Base-by-base conservation (phyloP, 148 eudicot genomes). In the Selenicereus undatus region DNA sequence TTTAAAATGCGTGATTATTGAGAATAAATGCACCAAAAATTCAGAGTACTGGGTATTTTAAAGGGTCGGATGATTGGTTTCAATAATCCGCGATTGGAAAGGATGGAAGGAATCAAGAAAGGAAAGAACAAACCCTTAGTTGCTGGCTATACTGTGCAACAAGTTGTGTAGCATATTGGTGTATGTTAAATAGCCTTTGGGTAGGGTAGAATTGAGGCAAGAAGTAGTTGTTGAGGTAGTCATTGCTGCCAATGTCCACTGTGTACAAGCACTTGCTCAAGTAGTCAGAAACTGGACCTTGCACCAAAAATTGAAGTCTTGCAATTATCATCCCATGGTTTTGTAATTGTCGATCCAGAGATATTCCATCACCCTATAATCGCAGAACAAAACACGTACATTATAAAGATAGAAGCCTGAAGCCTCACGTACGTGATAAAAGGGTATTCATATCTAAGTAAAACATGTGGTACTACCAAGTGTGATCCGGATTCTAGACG, bases 161-260 rank as follows among this genome's bases (percentile, higher is more conserved):
- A 45, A 93, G 92, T 68, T 32, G 76, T 30, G 82, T 62, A 14
- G 97, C 90, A 50, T 84, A 93, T 83, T 91, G 87, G 1, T 82
- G 80, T 12, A 88, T 86, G 17, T 83, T 80, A 81, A 81, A 90
- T 26, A 71, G 73, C 3, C 79, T 76, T 77, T 89, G 83, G 1
- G 90, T 85, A 0, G 87, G 14, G 82, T 93, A 91, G 16, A 54
- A 51, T 0, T 65, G 29, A 1, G 97, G 91, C 89, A 86, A 79
- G 76, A 89, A 90, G 85, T 92, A 92, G 65, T 89, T 90, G 82
- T 81, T 86, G 36, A 89, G 76, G 83, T 90, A 92, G 71, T 92
- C 97, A 72, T 92, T 88, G 69, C 73, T 90, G 0, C 93, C 97
- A 26, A 91, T 85, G 18, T 77, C 82, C 20, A 93, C 86, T 0